Conservation (phyloP, 371 early-diverging fungal species). For the Blyttiomyces sp. region DNA sequence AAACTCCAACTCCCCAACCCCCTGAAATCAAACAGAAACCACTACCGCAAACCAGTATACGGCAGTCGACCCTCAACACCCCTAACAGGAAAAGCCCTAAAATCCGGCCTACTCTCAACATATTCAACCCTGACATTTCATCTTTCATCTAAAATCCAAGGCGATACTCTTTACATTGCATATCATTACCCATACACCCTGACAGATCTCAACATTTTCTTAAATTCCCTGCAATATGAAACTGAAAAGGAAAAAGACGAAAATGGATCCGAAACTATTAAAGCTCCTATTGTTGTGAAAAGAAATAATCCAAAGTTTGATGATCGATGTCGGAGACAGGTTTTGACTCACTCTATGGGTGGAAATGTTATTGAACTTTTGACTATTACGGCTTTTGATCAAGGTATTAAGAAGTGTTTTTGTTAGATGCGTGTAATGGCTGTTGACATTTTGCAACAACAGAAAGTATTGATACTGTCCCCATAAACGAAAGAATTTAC, state of each 20-base stretch:
- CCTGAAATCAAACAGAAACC: constrained; percentile 17
- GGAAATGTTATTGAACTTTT: constrained; percentile 41
- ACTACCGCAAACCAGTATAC: constrained; percentile 18
- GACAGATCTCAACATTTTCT: constrained; percentile 26
- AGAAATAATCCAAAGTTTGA: constrained; percentile 17
- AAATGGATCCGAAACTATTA: background rate
- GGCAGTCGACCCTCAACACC: background rate
- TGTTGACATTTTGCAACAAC: background rate
- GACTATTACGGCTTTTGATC: constrained; percentile 40
- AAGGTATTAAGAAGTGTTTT: constrained; percentile 3
- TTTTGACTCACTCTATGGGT: constrained; percentile 24
- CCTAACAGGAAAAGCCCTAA: background rate
- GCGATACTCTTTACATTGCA: constrained; percentile 40
- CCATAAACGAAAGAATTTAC: constrained; percentile 25
- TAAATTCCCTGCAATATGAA: constrained; percentile 12
- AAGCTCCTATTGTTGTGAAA: too few relatives aligned
- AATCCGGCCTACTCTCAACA: constrained; percentile 10
- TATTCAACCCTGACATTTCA: constrained; percentile 40
- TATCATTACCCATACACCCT: constrained; percentile 53
- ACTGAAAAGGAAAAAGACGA: background rate
- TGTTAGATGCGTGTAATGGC: background rate
- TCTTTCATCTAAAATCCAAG: constrained; percentile 10
- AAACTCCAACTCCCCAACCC: too few relatives aligned
- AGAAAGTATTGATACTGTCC: constrained; percentile 5
- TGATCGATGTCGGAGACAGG: constrained; percentile 27